These are phyloP conservation scores for Nannizziopsis barbatae DNA, from an alignment of 2,329 filamentous ascomycete genomes.

Conservation along the genomic window DNA sequence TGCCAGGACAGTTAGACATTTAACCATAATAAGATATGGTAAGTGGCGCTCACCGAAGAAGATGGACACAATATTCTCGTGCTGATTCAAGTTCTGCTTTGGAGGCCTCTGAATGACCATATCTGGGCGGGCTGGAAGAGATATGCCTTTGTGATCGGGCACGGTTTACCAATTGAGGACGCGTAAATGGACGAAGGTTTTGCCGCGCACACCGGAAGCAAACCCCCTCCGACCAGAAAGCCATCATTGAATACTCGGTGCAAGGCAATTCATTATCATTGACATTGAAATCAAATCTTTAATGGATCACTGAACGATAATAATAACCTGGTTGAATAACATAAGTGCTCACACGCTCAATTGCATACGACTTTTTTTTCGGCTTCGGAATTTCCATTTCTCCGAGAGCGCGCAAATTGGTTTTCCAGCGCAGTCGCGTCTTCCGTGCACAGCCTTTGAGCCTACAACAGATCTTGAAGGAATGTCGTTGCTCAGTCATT, in stretches of 20 bases:
- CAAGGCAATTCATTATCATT: too few species aligned
- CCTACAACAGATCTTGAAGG: not conserved
- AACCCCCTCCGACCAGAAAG: conserved; percentile 1
- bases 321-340: too few species aligned
- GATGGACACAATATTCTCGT: conserved; percentile 47
- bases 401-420: not conserved
- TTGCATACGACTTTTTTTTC: too few species aligned
- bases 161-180: not conserved
- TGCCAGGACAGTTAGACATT: not conserved
- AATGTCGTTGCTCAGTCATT: not conserved
- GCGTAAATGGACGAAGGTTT: not conserved
- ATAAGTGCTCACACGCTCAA: too few species aligned
- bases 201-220: conserved; percentile 9
- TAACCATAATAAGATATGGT: not conserved
- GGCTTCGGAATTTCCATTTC: not conserved
- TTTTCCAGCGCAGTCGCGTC: not conserved
- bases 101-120: conserved; percentile 21
- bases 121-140: conserved; percentile 20
- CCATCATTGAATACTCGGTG: not conserved
- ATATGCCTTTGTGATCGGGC: conserved; percentile 13
- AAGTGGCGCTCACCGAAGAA: conserved; percentile 39
- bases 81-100: conserved; percentile 44
- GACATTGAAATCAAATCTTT: too few species aligned
- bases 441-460: not conserved
- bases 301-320: too few species aligned